Evolutionary conservation across 2,329 filamentous ascomycete genomes (phyloP).

Genomic region (Fusarium proliferatum): DNA sequence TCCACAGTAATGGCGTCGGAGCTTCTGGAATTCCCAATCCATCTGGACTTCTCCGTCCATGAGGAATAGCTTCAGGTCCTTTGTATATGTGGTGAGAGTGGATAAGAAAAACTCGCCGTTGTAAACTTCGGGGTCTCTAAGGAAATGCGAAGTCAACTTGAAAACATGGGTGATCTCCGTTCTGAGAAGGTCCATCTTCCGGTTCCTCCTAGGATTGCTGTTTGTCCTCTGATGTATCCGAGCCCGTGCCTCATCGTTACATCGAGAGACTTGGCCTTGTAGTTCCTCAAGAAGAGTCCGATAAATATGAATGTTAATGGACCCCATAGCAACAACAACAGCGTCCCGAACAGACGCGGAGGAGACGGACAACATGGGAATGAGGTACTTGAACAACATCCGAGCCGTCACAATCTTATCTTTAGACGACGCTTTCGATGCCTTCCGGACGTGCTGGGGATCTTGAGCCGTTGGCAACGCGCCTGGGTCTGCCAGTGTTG

Average conservation of each 20-base stretch:
- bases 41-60: slow-evolving; percentile 95
- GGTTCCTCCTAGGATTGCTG: slow-evolving; percentile 83
- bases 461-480: slow-evolving; percentile 63
- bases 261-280: slow-evolving; percentile 85
- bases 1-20: slow-evolving; percentile 93
- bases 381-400: slow-evolving; percentile 90
- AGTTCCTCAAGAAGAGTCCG: slow-evolving; percentile 89
- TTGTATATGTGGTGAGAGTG: slow-evolving; percentile 89
- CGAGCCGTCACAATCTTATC: slow-evolving; percentile 89
- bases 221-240: slow-evolving; percentile 87
- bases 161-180: slow-evolving; percentile 98
- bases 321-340: slow-evolving; percentile 90
- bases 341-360: slow-evolving; percentile 87
- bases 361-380: slow-evolving; percentile 84
- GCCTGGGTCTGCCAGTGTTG: slow-evolving; percentile 88
- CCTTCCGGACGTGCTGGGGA: slow-evolving; percentile 82
- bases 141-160: slow-evolving; percentile 89
- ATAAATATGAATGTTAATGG: slow-evolving; percentile 95
- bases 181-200: slow-evolving; percentile 85
- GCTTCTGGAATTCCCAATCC: slow-evolving; percentile 92
- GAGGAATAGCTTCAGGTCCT: slow-evolving; percentile 91
- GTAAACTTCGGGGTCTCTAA: slow-evolving; percentile 81
- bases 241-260: slow-evolving; percentile 88
- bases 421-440: slow-evolving; percentile 74
- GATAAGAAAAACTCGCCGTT: slow-evolving; percentile 90